Conservation (phyloP, 495 filamentous ascomycete species). For the Neurospora cerealis region DNA sequence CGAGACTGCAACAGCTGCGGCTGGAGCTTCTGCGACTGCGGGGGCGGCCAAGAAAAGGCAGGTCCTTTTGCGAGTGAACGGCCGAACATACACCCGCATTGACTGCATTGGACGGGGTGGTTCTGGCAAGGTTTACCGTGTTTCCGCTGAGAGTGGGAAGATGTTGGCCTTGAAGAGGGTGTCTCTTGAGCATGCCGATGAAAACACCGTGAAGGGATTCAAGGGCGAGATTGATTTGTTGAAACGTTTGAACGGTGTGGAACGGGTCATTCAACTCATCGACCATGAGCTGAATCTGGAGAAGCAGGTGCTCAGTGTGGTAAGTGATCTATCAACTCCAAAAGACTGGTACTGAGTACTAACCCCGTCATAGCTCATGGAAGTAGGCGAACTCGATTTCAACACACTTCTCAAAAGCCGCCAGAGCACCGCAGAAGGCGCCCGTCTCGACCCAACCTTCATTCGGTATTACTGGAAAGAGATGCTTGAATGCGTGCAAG, state of each 20-base stretch:
- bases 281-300: slow-evolving; percentile 90
- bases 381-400: slow-evolving; percentile 92
- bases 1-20: slow-evolving; percentile 79
- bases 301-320: slow-evolving; percentile 75
- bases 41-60: slow-evolving; percentile 64
- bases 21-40: slow-evolving; percentile 62
- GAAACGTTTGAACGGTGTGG: slow-evolving; percentile 67
- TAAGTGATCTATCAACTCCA: slow-evolving; percentile 28
- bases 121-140: slow-evolving; percentile 86
- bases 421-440: slow-evolving; percentile 60
- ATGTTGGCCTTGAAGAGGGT: slow-evolving; percentile 91
- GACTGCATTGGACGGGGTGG: slow-evolving; percentile 88
- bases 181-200: slow-evolving; percentile 81
- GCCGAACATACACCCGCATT: slow-evolving; percentile 78
- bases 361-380: slow-evolving; percentile 59
- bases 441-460: slow-evolving; percentile 75
- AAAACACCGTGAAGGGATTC: slow-evolving; percentile 71
- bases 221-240: slow-evolving; percentile 96
- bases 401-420: slow-evolving; percentile 68
- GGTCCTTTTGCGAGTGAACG: slow-evolving; percentile 76
- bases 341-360: slow-evolving; percentile 1
- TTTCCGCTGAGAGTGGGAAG: slow-evolving; percentile 93
- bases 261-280: slow-evolving; percentile 79
- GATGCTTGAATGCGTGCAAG: slow-evolving; percentile 91
- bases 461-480: slow-evolving; percentile 98